Evolutionary conservation across 2,329 filamentous ascomycete genomes (phyloP), one percentile per base, ranked within the genome.

Genomic region (Colletotrichum lini): DNA sequence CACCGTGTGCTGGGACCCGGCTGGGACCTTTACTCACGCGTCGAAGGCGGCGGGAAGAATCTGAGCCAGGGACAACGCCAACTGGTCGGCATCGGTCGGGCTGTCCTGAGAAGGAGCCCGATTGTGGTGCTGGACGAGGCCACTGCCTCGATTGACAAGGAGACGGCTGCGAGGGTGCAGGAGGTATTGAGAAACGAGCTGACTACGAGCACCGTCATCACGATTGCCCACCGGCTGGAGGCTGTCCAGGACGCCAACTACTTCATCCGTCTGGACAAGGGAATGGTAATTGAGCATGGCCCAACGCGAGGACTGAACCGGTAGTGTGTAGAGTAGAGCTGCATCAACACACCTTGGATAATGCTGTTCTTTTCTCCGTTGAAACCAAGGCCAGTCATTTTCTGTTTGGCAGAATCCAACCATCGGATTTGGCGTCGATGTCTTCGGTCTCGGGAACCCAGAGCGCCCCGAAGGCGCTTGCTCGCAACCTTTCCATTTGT

Each of bases 41-140:
- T 91, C 38, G 89, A 90, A 38, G 85, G 86, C 3, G 89, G 89
- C 4, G 90, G 89, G 18, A 89, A 87, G 82, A 90, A 90, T 73
- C 82, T 91, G 44, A 89, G 87, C 74, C 90, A 91, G 74, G 89
- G 89, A 0, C 89, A 92, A 76, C 83, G 90, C 3, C 90, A 92
- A 75, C 85, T 92, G 5, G 84, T 92, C 0, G 88, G 88, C 8
- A 87, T 92, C 16, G 88, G 86, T 0, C 82, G 90, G 5, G 90
- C 90, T 0, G 86, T 92, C 0, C 81, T 91, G n/a, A 81, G 90
- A 1, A 82, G 87, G 5, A 90, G 88, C 57, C 89, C 89, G 2
- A 82, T 92, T 23, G 86, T 92, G 16, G 86, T 92, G 35, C 78
- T 91, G n/a, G 90, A 92, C 71, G 90, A 92, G 79, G 90, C 90